Evolutionary conservation across 805 yeast genomes (phyloP), one percentile per base, ranked within the genome.

Genomic region (Tetrapisispora phaffii): DNA sequence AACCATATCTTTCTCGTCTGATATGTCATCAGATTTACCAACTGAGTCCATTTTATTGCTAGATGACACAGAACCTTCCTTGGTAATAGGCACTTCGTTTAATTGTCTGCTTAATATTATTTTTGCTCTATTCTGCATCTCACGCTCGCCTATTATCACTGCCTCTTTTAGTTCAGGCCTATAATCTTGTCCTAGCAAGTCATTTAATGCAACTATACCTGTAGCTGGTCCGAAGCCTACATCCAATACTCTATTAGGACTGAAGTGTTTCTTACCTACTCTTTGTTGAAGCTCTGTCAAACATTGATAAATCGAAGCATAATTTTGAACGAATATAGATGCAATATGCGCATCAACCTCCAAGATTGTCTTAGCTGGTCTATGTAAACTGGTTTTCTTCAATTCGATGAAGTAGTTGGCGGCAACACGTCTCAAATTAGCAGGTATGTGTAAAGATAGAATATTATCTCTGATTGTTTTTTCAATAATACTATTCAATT

Each of bases 141-240:
- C 81, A 33, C 76, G 64, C 40, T 71, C 69, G 1, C 96, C 93
- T 17, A 80, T 69, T 16, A 89, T 73, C 21, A 82, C 84, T 0
- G 85, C 79, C 34, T 85, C 87, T 54, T 85, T 85, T 13, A 68
- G 67, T 17, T 66, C 66, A 0, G 95, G 87, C 17, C 65, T 60
- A 66, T 75, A 83, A 0, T 73, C 73, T 2, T 72, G 72, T 0
- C 85, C 88, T 79, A 86, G 77, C 1, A 89, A 55, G 55, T 88
- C 96, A 57, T 89, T 86, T 43, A 88, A 68, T 0, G 95, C 97
- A 15, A 89, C 66, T 70, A 93, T 79, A 1, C 97, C 97, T 0
- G 94, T 82, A 1, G 87, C 90, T 1, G 98, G 97, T 0, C 98
- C 97, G 58, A 74, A 80, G 0, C 96, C 90, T 13, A 86, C 76